Base-by-base conservation (phyloP, 768 basidiomycete genomes). In the Amanita pseudoporphyria region DNA sequence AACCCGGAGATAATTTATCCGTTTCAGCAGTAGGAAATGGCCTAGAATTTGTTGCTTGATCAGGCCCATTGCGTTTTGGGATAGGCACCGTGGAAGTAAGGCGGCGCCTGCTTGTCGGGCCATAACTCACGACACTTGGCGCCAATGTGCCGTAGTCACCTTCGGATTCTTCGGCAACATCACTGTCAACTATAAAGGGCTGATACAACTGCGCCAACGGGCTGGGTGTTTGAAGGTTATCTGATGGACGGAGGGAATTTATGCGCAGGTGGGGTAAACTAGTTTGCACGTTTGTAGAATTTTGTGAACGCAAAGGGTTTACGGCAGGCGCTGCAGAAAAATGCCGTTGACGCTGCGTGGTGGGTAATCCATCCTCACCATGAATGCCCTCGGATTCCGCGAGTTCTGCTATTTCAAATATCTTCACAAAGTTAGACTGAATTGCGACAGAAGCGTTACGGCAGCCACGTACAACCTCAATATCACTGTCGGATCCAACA, bases 201-300 rank as follows among this genome's bases (percentile, higher is more conserved):
- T 82, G 82, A 60, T 77, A 90, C 12, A 87, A 69, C 59, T 87
- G 84, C 1, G 84, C 84, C 3, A 90, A 71, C 13, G 88, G 87
- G 58, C 82, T 84, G 43, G 64, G 70, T 14, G 73, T 71, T 1
- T 63, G 46, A 24, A 16, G 4, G 38, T 12, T 38, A 24, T 50
- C 49, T 2, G 49, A 9, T n/a, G 26, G 48, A 18, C 48, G 48
- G 6, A 31, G 1, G 24, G 48, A 49, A 35, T 50, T 50, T 10
- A 31, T 18, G 9, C 47, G 47, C 16, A 49, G 6, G 6, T 40
- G 49, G 13, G 40, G 40, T 19, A 30, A 13, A 28, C 19, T 28
- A 26, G 9, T 28, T n/a, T 24, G 38, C 26, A 13, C 28, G 19
- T 9, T 1, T 24, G 42, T 10, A 37, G 30, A 30, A 44, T 22